Evolutionary conservation across 176 grass and related monocot species (phyloP).

Genomic region (Calamus simplicifolius): DNA sequence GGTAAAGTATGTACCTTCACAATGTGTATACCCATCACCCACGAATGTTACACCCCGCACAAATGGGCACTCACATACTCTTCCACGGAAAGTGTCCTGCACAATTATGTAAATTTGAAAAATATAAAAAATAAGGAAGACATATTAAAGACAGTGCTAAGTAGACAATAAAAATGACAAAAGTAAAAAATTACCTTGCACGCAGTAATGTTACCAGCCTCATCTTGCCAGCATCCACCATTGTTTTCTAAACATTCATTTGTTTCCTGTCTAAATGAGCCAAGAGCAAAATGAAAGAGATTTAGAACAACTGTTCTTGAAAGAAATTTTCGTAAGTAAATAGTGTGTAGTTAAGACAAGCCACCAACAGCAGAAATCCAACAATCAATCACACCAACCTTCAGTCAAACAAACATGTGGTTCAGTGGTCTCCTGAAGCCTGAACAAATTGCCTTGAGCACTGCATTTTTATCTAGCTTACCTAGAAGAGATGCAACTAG

Average conservation of each 20-base stretch:
- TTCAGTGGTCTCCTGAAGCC: conserved; percentile 87
- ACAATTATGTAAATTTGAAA: conserved; percentile 7
- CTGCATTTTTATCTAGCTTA: conserved; percentile 78
- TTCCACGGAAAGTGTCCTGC: conserved; percentile 89
- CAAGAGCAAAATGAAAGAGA: neutral
- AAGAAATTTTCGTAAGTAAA: too few relatives aligned
- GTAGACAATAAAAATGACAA: conserved; percentile 1
- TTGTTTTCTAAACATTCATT: conserved; percentile 96
- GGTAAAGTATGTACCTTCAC: conserved; percentile 50
- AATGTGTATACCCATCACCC: conserved; percentile 82
- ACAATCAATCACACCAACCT: conserved; percentile 24
- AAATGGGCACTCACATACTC: conserved; percentile 79
- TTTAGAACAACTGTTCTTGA: too few relatives aligned
- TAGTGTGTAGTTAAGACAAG: too few relatives aligned
- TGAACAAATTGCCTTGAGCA: conserved; percentile 82
- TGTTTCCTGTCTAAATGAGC: conserved; percentile 59
- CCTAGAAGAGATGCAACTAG: conserved; percentile 34
- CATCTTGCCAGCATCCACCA: conserved; percentile 80
- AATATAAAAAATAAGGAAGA: neutral
- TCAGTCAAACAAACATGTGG: conserved; percentile 72
- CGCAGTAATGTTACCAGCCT: conserved; percentile 56
- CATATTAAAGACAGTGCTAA: neutral
- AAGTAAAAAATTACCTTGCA: conserved; percentile 53
- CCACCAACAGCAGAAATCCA: too few relatives aligned
- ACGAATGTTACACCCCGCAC: conserved; percentile 77